phyloP scores from a whole-genome alignment of 2,329 filamentous ascomycete species.

The Balansia obtecta region DNA sequence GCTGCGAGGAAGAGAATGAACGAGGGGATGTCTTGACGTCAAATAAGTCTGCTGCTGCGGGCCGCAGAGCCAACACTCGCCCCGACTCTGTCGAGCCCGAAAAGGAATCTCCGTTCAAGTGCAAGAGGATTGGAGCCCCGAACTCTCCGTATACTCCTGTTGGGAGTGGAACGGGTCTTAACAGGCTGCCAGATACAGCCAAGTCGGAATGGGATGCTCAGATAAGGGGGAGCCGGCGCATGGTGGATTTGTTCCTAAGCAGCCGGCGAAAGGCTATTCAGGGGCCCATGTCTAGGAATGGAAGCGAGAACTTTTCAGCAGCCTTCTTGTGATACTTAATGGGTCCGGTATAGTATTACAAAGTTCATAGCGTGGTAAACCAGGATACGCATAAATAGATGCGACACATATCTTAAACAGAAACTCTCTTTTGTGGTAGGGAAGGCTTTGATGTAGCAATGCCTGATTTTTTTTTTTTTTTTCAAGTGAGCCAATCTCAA shows the following conservation, averaged over 20 bases:
- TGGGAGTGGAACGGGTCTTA: background rate
- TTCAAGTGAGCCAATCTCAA: background rate
- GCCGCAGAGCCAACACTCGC: slow-evolving; percentile 11
- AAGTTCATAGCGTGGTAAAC: background rate
- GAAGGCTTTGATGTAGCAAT: no score
- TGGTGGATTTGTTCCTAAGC: slow-evolving; percentile 43
- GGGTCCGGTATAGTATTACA: background rate
- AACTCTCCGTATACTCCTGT: slow-evolving; percentile 2
- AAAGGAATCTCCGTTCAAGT: slow-evolving; percentile 11
- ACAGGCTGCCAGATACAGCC: background rate
- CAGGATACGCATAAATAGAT: background rate
- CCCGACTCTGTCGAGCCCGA: slow-evolving; percentile 10
- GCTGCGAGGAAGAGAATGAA: slow-evolving; percentile 11
- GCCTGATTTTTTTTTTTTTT: no score
- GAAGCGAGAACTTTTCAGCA: slow-evolving; percentile 15
- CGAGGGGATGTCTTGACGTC: slow-evolving; percentile 11
- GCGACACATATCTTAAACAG: background rate
- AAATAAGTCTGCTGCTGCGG: slow-evolving; percentile 19
- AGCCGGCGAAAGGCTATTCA: slow-evolving; percentile 31
- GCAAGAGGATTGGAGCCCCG: background rate
- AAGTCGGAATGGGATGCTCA: slow-evolving; percentile 18
- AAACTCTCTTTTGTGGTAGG: background rate
- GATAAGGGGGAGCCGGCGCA: slow-evolving; percentile 32
- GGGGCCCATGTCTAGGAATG: slow-evolving; percentile 17
- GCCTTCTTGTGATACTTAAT: slow-evolving; percentile 19